Conservation (phyloP, 257 asterid genomes). For the Nicotiana obtusifolia region DNA sequence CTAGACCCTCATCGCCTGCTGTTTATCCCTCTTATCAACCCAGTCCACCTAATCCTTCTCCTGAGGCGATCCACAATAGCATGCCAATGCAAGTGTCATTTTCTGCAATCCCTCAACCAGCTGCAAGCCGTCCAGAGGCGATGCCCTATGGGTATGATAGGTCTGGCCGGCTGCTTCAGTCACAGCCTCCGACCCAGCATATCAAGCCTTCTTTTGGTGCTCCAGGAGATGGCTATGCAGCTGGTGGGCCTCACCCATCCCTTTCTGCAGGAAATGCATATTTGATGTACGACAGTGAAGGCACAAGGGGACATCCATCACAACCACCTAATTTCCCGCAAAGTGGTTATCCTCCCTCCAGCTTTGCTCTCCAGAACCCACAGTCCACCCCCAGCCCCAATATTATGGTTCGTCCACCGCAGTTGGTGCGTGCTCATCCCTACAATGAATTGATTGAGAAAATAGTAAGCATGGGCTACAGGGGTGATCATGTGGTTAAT, state of each 20-base stretch:
- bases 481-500: constrained; percentile 64
- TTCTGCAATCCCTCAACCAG: constrained; percentile 48
- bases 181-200: constrained; percentile 53
- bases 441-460: constrained; percentile 80
- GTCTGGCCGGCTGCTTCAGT: constrained; percentile 54
- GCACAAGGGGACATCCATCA: constrained; percentile 53
- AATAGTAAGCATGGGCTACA: constrained; percentile 75
- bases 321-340: constrained; percentile 55
- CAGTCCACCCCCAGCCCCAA: constrained; percentile 47
- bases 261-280: constrained; percentile 56
- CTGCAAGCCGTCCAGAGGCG: constrained; percentile 42
- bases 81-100: constrained; percentile 60
- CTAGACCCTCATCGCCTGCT: constrained; percentile 57
- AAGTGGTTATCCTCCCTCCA: constrained; percentile 56
- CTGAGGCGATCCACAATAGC: constrained; percentile 54
- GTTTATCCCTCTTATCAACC: constrained; percentile 55
- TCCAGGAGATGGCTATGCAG: constrained; percentile 54
- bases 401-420: constrained; percentile 40
- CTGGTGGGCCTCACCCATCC: constrained; percentile 56
- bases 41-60: constrained; percentile 50
- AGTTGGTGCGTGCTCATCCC: constrained; percentile 50
- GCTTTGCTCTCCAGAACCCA: constrained; percentile 42
- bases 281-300: constrained; percentile 62
- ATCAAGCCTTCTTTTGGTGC: constrained; percentile 44
- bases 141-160: constrained; percentile 54